These are phyloP conservation scores for Fusarium solani-melongenae DNA, from an alignment of 2,329 filamentous ascomycete genomes.

Conservation along the genomic window DNA sequence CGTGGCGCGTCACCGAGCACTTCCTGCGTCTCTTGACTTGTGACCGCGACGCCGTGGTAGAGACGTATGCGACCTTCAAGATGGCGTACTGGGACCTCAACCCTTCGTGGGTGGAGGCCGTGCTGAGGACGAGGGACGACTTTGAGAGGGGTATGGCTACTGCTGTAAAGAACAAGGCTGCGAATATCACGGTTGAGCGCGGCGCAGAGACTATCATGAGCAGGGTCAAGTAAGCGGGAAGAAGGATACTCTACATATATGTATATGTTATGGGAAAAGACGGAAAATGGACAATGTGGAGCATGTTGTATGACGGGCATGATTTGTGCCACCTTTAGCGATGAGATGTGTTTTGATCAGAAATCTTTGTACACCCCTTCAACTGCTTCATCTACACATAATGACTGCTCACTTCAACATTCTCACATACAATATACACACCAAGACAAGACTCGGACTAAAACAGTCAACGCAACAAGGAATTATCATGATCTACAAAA, in stretches of 20 bases:
- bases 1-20: slow-evolving; percentile 90
- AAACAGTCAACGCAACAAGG: slow-evolving; percentile 17
- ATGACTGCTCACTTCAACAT: background rate
- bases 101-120: slow-evolving; percentile 94
- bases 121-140: slow-evolving; percentile 87
- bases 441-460: slow-evolving; percentile 2
- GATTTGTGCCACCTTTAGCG: slow-evolving; percentile 33
- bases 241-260: slow-evolving; percentile 2
- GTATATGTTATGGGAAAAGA: slow-evolving; percentile 1
- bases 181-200: slow-evolving; percentile 82
- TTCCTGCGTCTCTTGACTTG: slow-evolving; percentile 84
- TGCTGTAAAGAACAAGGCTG: slow-evolving; percentile 87
- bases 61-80: slow-evolving; percentile 88
- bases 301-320: slow-evolving; percentile 30
- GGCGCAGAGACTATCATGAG: slow-evolving; percentile 95
- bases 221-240: slow-evolving; percentile 76
- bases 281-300: background rate
- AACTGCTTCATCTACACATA: slow-evolving; percentile 8
- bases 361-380: slow-evolving; percentile 12
- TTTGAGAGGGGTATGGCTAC: slow-evolving; percentile 93
- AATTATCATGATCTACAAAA: slow-evolving; percentile 29
- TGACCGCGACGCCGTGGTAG: slow-evolving; percentile 77
- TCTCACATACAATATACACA: background rate
- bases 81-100: slow-evolving; percentile 91
- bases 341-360: slow-evolving; percentile 20